These are phyloP conservation scores for Cyclostephanos invisitatus DNA, from an alignment of 108 stramenopile genomes.

Conservation along the genomic window DNA sequence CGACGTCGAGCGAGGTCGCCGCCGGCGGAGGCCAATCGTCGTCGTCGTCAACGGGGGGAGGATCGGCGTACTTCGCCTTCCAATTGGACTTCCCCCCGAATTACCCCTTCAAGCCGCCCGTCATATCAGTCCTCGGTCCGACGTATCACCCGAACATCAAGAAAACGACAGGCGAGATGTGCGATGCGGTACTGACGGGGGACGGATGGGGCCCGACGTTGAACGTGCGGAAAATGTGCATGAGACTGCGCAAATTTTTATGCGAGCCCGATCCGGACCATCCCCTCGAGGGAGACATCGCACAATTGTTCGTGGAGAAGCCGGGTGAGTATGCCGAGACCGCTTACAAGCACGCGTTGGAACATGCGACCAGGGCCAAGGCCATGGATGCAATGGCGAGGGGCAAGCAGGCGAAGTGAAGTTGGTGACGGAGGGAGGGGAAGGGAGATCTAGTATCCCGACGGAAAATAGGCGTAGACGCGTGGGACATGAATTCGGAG, in stretches of 20 bases:
- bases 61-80: slow-evolving; percentile 44
- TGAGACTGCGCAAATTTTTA: slow-evolving; percentile 42
- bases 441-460: too few relatives aligned
- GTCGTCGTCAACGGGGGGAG: not conserved
- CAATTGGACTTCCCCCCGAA: slow-evolving; percentile 43
- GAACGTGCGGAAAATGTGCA: slow-evolving; percentile 43
- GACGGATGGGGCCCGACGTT: slow-evolving; percentile 68
- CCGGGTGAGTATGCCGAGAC: slow-evolving; percentile 31
- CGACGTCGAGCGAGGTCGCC: slow-evolving; percentile 20
- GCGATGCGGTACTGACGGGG: slow-evolving; percentile 65
- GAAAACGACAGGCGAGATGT: slow-evolving; percentile 72
- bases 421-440: too few relatives aligned
- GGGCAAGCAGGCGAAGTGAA: not conserved
- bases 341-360: slow-evolving; percentile 23
- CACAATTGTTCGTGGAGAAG: slow-evolving; percentile 39
- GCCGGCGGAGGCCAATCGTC: not conserved
- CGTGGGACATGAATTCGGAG: too few relatives aligned
- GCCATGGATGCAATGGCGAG: not conserved
- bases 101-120: slow-evolving; percentile 76
- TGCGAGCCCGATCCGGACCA: slow-evolving; percentile 51
- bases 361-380: not conserved
- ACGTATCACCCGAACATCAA: slow-evolving; percentile 85
- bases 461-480: too few relatives aligned
- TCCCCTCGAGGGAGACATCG: slow-evolving; percentile 50
- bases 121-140: slow-evolving; percentile 62